Base-by-base conservation (phyloP, 73 alveolate species). In the Paramecium caudatum region DNA sequence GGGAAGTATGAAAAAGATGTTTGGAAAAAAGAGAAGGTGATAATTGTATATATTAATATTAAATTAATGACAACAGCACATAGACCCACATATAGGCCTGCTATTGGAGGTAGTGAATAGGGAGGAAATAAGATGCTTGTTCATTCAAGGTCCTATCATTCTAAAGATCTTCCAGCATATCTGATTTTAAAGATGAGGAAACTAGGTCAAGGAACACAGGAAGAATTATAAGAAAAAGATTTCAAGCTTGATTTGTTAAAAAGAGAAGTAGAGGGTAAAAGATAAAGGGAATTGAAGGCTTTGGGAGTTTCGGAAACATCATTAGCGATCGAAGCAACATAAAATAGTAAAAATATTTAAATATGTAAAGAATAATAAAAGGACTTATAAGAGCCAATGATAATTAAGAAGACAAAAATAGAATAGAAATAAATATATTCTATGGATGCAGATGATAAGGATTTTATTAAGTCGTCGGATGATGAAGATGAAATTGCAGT, bases 11-110 rank as follows among this genome's bases (percentile, higher is more conserved):
- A 74, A 74, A 17, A 74, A 74, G 32, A 39, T 41, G 5, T 5
- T 68, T 17, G 19, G 43, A 45, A 74, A 47, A 74, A 74, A 21
- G 43, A 74, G 47, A 74, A 41, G 88, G 43, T 37, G 39, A 74
- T 36, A n/a, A 34, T 37, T 74, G 39, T 27, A 27, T 55, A 27
- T 55, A 55, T 55, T 55, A 55, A 74, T 74, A 41, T 37, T 74
- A 19, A 25, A 37, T 74, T 74, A 92, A 98, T 98, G 99, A 98
- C 99, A 13, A 98, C 99, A 34, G 99, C 99, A 15, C 99, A 98
- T 90, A 92, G 98, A 36, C 99, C 99, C 15, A 98, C 99, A 23
- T 98, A 97, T 95, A 94, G 95, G 80, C 86, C 99, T 17, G 97
- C 98, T 47, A 95, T 92, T 83, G 99, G 99, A 37, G 93, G 93